phyloP scores from a whole-genome alignment of 2,329 filamentous ascomycete species.

The Penicillium sp. region DNA sequence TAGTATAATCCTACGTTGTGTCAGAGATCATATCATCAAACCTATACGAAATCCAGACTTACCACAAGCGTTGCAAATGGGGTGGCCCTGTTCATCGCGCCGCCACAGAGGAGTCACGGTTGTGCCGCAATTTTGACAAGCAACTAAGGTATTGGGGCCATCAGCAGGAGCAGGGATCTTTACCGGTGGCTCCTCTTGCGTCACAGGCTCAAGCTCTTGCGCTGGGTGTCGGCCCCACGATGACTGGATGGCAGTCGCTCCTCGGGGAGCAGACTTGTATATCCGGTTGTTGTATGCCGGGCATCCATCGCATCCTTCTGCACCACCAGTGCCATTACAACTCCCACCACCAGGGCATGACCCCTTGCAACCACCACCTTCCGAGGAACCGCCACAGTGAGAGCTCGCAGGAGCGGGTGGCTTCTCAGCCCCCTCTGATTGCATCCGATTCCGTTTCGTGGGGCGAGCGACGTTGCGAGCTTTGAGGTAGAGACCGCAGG shows the following conservation, averaged over 20 bases:
- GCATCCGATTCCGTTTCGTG: conserved; percentile 75
- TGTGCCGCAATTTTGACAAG: conserved; percentile 95
- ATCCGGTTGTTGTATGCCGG: conserved; percentile 97
- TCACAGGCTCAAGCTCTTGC: conserved; percentile 26
- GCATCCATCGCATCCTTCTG: conserved; percentile 91
- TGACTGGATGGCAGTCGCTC: conserved; percentile 33
- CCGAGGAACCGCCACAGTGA: conserved; percentile 29
- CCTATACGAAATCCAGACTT: conserved; percentile 43
- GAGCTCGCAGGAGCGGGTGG: conserved; percentile 32
- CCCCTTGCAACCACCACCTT: conserved; percentile 57
- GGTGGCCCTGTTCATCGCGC: conserved; percentile 89
- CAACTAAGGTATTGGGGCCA: conserved; percentile 64
- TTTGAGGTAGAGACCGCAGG: conserved; percentile 91
- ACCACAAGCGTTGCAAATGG: conserved; percentile 99
- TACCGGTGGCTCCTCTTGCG: conserved; percentile 26
- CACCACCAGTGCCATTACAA: conserved; percentile 94
- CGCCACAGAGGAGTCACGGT: conserved; percentile 96
- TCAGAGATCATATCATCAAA: conserved; percentile 5
- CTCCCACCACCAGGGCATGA: conserved; percentile 92
- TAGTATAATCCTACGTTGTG: conserved; percentile 74
- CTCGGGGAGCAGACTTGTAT: conserved; percentile 71
- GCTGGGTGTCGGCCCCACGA: conserved; percentile 35
- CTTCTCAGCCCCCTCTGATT: conserved; percentile 28
- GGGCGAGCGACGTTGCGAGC: conserved; percentile 88
- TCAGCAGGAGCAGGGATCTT: conserved; percentile 26